phyloP scores from a whole-genome alignment of 441 rosid genomes.

The Populus hybrid region DNA sequence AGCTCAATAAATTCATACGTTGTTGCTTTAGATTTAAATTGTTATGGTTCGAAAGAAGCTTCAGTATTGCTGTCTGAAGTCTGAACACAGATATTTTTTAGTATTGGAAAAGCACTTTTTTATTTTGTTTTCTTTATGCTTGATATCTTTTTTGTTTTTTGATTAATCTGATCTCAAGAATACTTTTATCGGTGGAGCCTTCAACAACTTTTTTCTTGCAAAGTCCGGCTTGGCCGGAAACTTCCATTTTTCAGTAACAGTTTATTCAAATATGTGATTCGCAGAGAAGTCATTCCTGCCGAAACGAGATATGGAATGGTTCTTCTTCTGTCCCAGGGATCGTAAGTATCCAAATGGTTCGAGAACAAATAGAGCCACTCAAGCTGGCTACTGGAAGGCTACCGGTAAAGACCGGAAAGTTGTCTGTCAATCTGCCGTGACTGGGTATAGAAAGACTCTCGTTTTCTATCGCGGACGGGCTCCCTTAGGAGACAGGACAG shows the following conservation, averaged over 20 bases:
- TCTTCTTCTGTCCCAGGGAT: conserved; percentile 77
- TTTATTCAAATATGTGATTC: conserved; percentile 9
- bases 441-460: conserved; percentile 67
- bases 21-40: no score
- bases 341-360: conserved; percentile 64
- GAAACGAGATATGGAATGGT: conserved; percentile 78
- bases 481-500: conserved; percentile 66
- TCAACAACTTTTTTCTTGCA: conserved; percentile 2
- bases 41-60: neutral
- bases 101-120: conserved; percentile 7
- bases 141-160: no score
- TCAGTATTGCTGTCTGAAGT: neutral
- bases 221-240: neutral
- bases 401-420: conserved; percentile 63
- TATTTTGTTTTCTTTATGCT: neutral
- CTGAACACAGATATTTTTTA: conserved; percentile 9
- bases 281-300: conserved; percentile 82
- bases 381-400: conserved; percentile 31
- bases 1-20: no score
- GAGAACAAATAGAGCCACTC: conserved; percentile 63
- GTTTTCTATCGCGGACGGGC: conserved; percentile 83
- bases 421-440: conserved; percentile 45
- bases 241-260: neutral
- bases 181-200: conserved; percentile 14
- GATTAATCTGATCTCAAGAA: no score